Conservation (phyloP, 2,329 filamentous ascomycete genomes). For the Fusarium pseudonygamai region DNA sequence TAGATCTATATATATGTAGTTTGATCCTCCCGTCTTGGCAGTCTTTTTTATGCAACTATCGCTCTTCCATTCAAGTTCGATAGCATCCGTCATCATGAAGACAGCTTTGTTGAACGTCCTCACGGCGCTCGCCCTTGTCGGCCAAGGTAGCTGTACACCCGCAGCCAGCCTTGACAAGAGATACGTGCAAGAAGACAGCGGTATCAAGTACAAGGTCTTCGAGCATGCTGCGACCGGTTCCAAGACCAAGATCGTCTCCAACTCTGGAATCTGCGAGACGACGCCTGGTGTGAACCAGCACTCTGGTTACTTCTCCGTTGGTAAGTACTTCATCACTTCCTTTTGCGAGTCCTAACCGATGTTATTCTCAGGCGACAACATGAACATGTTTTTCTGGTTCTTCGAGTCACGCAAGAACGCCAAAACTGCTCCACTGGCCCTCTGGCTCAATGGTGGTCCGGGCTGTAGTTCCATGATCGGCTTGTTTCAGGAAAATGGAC, state of each 20-base stretch:
- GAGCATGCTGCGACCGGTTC: conserved; percentile 21
- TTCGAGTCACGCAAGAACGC: conserved; percentile 56
- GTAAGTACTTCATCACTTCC: conserved; percentile 41
- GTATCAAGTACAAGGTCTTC: conserved; percentile 26
- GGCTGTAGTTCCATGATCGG: conserved; percentile 47
- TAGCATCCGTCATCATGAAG: not conserved
- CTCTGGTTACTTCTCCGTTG: conserved; percentile 70
- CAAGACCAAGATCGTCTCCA: conserved; percentile 31
- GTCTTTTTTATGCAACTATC: accelerated
- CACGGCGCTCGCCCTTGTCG: not conserved
- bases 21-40: not conserved
- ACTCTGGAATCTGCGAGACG: conserved; percentile 63
- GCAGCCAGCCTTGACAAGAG: not conserved
- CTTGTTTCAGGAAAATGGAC: conserved; percentile 77
- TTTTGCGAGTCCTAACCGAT: no score
- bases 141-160: not conserved
- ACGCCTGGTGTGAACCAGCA: conserved; percentile 69
- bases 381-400: conserved; percentile 57
- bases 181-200: not conserved
- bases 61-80: no score
- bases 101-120: not conserved
- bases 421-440: conserved; percentile 56
- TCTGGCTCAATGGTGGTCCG: conserved; percentile 60
- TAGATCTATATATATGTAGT: not conserved
- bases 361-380: not conserved